Conservation (phyloP, 495 filamentous ascomycete species). For the Parathielavia appendiculata region DNA sequence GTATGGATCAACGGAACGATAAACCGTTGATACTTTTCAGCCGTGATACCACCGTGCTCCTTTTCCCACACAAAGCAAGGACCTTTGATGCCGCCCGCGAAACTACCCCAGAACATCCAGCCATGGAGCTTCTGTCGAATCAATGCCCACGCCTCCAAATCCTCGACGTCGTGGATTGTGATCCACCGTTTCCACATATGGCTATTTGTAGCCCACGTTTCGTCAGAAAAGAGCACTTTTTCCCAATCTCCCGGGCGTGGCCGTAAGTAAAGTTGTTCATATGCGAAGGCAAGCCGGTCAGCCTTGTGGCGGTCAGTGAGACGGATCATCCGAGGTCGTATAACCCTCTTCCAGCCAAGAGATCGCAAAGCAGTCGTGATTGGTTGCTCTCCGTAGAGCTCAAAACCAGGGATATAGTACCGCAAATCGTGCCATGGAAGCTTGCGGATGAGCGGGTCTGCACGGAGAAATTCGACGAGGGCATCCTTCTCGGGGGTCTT, state of each 20-base stretch:
- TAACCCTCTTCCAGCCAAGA: neutral
- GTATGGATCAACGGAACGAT: neutral
- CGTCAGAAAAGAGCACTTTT: neutral
- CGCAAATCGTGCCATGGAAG: neutral
- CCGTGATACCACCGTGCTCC: neutral
- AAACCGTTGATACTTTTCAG: neutral
- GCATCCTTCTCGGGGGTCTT: neutral
- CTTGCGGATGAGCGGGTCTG: neutral
- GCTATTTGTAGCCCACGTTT: neutral
- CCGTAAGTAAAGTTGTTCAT: neutral
- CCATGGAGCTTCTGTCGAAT: neutral
- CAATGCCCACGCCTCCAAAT: neutral
- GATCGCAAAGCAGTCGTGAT: neutral
- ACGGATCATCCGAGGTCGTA: neutral
- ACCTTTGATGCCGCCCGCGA: neutral
- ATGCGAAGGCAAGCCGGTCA: neutral
- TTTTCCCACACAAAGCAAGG: neutral
- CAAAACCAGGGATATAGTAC: neutral
- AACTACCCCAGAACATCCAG: neutral
- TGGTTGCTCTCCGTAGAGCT: neutral
- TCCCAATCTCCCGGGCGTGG: neutral
- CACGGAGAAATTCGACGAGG: neutral
- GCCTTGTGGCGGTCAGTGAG: neutral
- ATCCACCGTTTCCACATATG: neutral
- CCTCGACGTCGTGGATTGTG: neutral